phyloP scores from a whole-genome alignment of 768 basidiomycete genomes.

The Agaricus sinodeliciosus region DNA sequence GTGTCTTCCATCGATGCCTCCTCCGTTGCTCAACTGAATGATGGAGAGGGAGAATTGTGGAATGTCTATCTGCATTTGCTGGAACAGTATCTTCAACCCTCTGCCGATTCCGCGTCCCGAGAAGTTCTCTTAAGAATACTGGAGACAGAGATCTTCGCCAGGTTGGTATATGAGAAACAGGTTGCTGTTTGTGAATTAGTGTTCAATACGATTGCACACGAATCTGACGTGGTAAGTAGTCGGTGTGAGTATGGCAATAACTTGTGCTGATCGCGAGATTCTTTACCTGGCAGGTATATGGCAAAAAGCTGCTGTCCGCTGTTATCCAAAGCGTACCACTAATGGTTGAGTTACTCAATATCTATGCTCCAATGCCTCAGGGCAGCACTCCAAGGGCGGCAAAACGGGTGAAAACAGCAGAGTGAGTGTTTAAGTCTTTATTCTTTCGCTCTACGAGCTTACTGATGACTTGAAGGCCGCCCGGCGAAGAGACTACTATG shows the following conservation, averaged over 20 bases:
- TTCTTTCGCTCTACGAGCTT: neutral
- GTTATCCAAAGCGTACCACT: conserved; percentile 45
- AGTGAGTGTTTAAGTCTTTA: conserved; percentile 29
- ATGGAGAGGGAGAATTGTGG: conserved; percentile 41
- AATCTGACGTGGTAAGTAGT: conserved; percentile 40
- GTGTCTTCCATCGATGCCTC: conserved; percentile 50
- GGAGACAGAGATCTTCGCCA: conserved; percentile 48
- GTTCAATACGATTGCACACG: conserved; percentile 43
- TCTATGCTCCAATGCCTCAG: conserved; percentile 38
- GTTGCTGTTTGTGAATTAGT: conserved; percentile 48
- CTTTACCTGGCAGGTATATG: conserved; percentile 31
- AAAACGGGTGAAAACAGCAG: conserved; percentile 59
- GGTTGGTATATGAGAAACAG: conserved; percentile 46
- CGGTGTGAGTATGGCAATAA: neutral
- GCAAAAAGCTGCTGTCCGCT: conserved; percentile 43
- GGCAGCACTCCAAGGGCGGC: conserved; percentile 40
- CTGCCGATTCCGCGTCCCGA: conserved; percentile 36
- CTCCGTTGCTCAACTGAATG: conserved; percentile 37
- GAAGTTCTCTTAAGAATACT: conserved; percentile 37
- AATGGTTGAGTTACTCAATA: conserved; percentile 44
- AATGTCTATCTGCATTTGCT: conserved; percentile 37
- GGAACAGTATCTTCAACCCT: conserved; percentile 36
- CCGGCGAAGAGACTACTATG: conserved; percentile 32
- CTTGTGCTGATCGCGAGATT: neutral
- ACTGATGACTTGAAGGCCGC: conserved; percentile 4